phyloP scores from a whole-genome alignment of 139 green algal species.

The Tetradesmus obliquus region DNA sequence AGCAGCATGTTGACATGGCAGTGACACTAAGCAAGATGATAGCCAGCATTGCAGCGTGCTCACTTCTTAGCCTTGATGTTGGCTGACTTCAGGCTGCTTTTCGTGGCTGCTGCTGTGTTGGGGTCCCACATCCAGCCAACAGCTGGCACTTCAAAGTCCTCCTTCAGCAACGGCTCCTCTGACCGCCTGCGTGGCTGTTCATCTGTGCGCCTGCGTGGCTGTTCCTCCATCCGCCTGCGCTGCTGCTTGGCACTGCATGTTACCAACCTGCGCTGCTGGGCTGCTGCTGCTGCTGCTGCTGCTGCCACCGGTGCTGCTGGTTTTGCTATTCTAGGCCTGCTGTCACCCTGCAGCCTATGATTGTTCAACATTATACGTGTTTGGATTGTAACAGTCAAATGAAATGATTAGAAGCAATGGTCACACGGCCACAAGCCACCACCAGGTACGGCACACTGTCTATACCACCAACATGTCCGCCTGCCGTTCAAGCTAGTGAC shows the following conservation, averaged over 20 bases:
- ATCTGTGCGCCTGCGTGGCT: not conserved
- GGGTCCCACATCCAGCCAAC: constrained; percentile 65
- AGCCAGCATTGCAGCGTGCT: not conserved
- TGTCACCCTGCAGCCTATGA: too few relatives aligned
- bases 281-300: too few relatives aligned
- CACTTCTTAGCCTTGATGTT: constrained; percentile 72
- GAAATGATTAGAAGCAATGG: too few relatives aligned
- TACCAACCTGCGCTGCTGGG: not conserved
- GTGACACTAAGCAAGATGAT: not conserved
- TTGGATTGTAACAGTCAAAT: too few relatives aligned
- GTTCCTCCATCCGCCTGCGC: not conserved
- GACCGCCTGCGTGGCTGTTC: not conserved
- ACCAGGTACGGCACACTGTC: too few relatives aligned
- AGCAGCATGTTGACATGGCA: not conserved
- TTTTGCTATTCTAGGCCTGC: too few relatives aligned
- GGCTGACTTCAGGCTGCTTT: constrained; percentile 57
- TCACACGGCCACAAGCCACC: too few relatives aligned
- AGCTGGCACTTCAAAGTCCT: constrained; percentile 42
- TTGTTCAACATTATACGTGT: too few relatives aligned
- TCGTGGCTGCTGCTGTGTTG: constrained; percentile 47
- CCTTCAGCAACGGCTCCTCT: not conserved
- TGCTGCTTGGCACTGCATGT: not conserved
- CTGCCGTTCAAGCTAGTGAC: too few relatives aligned
- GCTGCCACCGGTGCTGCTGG: too few relatives aligned
- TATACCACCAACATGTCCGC: too few relatives aligned